phyloP scores from a whole-genome alignment of 768 basidiomycete genomes.

The Auriscalpium microsporum region DNA sequence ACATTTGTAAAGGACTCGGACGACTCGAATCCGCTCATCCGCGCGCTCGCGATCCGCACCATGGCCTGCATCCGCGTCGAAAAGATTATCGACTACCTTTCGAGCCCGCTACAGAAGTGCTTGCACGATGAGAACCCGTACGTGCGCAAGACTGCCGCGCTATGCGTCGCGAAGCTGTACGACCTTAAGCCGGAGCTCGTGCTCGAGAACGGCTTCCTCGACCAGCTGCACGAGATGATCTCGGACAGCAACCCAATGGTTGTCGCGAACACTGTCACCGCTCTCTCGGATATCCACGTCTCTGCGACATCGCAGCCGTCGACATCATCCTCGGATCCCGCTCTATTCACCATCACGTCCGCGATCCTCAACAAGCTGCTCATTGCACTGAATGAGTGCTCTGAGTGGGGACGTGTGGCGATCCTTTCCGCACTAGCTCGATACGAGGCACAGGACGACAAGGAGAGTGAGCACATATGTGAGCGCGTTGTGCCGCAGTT shows the following conservation, averaged over 20 bases:
- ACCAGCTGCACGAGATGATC: constrained; percentile 86
- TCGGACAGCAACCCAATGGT: constrained; percentile 98
- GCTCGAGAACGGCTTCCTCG: constrained; percentile 89
- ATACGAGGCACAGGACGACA: constrained; percentile 77
- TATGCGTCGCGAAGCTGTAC: constrained; percentile 96
- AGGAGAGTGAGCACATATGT: constrained; percentile 97
- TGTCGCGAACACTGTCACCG: constrained; percentile 92
- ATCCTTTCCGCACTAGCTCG: constrained; percentile 80
- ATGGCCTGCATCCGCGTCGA: constrained; percentile 97
- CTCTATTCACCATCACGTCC: constrained; percentile 76
- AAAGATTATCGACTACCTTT: constrained; percentile 99
- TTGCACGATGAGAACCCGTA: constrained; percentile 95
- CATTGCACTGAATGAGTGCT: constrained; percentile 94
- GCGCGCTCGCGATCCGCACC: constrained; percentile 93
- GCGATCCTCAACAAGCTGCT: constrained; percentile 80
- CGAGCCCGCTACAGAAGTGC: constrained; percentile 86
- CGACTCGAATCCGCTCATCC: constrained; percentile 92
- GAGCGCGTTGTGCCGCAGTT: constrained; percentile 98
- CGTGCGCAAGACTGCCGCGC: constrained; percentile 93
- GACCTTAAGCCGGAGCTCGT: constrained; percentile 95
- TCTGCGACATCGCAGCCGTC: constrained; percentile 53
- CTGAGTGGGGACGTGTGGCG: constrained; percentile 97
- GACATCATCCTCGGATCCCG: constrained; percentile 47
- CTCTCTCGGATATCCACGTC: constrained; percentile 85
- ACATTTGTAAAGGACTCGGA: constrained; percentile 98